Base-by-base conservation (phyloP, 208 protist species). In the Paratrypanosoma confusum region DNA sequence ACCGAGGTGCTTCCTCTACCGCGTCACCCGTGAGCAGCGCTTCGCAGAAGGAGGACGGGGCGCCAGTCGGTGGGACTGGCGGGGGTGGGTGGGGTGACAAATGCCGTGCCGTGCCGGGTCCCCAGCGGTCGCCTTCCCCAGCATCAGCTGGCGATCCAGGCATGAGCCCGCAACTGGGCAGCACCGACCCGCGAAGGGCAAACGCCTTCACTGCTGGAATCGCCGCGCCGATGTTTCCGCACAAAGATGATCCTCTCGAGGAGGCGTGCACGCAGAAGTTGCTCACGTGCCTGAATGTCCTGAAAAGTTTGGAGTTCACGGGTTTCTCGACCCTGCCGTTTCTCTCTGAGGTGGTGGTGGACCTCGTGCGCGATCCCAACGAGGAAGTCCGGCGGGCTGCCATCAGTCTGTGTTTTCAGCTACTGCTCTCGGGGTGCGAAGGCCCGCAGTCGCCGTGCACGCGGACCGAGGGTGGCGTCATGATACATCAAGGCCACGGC, bases 311-410 rank as follows among this genome's bases (percentile, higher is more conserved):
- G 3, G 84, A 93, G 57, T 90, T 90, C 42, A 74, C 74, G 17
- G 81, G 79, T 11, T 93, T 90, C 56, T 88, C 81, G 14, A 90
- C 81, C 13, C 56, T 93, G 34, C 70, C 75, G 23, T 93, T 93
- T 50, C 38, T 93, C 18, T 82, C 71, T 46, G 80, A 93, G 43
- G 64, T 68, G 1, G 75, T 90, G 28, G 39, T 90, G 35, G 65
- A 59, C 7, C 90, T 85, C 47, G 70, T 87, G 5, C 76, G 70
- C 1, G 71, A 87, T 53, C 70, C 74, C 29, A 64, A 87, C 39
- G 85, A 90, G 54, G 78, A 90, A 28, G 63, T 93, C 21, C 85
- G 85, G 1, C 85, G 81, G 35, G 59, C 69, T 36, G 80, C 81
- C 10, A 90, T 93, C 47, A 65, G 83, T 28, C 58, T 93, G 26